Evolutionary conservation across 768 basidiomycete species (phyloP).

Genomic region (Boletus rubroflammeus): DNA sequence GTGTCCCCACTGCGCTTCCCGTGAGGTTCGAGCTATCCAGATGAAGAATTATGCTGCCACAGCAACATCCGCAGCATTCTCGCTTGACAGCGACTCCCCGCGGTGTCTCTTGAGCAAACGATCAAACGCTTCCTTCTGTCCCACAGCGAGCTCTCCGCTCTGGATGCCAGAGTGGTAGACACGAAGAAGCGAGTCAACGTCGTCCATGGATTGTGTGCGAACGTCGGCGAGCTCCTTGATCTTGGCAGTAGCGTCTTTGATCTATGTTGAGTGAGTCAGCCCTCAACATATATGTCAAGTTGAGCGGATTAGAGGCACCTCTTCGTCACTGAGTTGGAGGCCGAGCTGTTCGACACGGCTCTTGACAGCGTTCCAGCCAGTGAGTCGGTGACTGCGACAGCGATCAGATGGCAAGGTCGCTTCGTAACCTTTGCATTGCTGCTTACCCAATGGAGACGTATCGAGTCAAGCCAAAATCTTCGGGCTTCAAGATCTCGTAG

Average conservation of each 20-base stretch:
- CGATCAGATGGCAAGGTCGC: conserved; percentile 2
- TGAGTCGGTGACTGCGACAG: conserved; percentile 73
- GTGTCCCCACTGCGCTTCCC: neutral
- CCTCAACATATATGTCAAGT: neutral
- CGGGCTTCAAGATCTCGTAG: conserved; percentile 98
- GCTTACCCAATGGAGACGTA: conserved; percentile 93
- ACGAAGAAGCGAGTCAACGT: conserved; percentile 94
- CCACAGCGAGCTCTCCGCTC: conserved; percentile 86
- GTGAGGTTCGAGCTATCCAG: neutral
- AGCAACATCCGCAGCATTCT: neutral
- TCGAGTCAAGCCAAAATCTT: conserved; percentile 96
- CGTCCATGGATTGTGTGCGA: conserved; percentile 97
- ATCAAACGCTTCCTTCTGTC: conserved; percentile 91
- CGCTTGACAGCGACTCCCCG: conserved; percentile 25
- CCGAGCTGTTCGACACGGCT: conserved; percentile 97
- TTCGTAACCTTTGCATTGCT: conserved; percentile 8
- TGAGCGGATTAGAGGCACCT: conserved; percentile 41
- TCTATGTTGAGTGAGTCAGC: conserved; percentile 35
- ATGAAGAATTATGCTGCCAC: conserved; percentile 6
- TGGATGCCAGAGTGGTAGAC: conserved; percentile 94
- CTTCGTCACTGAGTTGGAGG: conserved; percentile 83
- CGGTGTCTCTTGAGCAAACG: conserved; percentile 79
- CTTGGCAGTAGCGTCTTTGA: conserved; percentile 98
- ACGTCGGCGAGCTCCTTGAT: conserved; percentile 99
- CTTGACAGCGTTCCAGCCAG: conserved; percentile 99